Evolutionary conservation across 306 rosid species (phyloP).

Genomic region (Begonia peltatifolia): DNA sequence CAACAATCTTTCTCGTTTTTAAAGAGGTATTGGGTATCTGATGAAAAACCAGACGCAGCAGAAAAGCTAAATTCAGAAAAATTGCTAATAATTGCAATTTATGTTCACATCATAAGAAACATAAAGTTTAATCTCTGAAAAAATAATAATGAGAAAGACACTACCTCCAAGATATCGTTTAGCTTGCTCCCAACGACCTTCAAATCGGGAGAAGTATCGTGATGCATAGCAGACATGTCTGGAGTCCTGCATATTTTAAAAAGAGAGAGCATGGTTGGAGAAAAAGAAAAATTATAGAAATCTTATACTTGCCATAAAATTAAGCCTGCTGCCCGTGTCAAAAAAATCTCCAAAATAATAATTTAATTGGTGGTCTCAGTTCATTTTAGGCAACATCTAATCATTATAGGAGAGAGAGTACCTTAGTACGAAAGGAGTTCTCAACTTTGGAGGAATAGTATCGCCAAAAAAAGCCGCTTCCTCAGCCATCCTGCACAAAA

Average conservation of each 20-base stretch:
- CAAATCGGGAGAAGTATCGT: constrained; percentile 70
- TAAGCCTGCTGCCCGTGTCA: too few species aligned
- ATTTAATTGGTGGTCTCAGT: too few species aligned
- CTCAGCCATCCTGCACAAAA: constrained; percentile 68
- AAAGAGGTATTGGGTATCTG: constrained; percentile 70
- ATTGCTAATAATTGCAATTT: too few species aligned
- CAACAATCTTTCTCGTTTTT: constrained; percentile 48
- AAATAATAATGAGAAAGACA: not conserved
- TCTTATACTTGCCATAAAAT: too few species aligned
- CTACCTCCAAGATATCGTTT: constrained; percentile 69
- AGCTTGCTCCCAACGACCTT: constrained; percentile 60
- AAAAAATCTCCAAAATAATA: too few species aligned
- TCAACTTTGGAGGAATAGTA: constrained; percentile 64
- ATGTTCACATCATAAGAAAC: too few species aligned
- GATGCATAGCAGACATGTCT: constrained; percentile 86
- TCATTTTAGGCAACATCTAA: too few species aligned
- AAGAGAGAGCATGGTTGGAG: constrained; percentile 6
- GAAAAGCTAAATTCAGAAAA: too few species aligned
- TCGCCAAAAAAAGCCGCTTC: constrained; percentile 86
- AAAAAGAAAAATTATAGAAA: too few species aligned
- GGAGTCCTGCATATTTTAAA: constrained; percentile 58
- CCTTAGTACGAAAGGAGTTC: constrained; percentile 66
- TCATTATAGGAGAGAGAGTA: constrained; percentile 10
- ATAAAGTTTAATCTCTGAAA: too few species aligned
- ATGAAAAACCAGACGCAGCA: not conserved